phyloP scores from a whole-genome alignment of 2,329 filamentous ascomycete genomes.

The Claviceps citrina region DNA sequence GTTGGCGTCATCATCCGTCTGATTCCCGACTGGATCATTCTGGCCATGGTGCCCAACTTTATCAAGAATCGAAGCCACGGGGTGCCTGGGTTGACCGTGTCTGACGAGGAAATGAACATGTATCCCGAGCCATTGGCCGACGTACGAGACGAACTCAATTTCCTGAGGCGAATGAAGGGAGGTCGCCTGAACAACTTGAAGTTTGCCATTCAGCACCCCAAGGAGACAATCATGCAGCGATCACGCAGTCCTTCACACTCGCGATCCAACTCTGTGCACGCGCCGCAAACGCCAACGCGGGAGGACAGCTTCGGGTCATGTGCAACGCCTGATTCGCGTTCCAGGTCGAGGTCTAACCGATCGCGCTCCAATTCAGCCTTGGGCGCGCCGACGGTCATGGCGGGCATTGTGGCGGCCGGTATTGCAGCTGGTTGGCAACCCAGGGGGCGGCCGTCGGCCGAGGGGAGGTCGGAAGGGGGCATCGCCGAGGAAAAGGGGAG shows the following conservation, averaged over 20 bases:
- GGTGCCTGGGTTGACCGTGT: conserved; percentile 42
- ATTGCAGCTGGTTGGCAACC: conserved; percentile 67
- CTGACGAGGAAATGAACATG: conserved; percentile 49
- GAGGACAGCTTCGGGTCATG: conserved; percentile 36
- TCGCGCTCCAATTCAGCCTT: conserved; percentile 56
- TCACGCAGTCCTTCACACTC: conserved; percentile 49
- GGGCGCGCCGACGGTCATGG: conserved; percentile 64
- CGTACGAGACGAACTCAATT: conserved; percentile 65
- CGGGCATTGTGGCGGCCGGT: conserved; percentile 65
- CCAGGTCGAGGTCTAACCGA: conserved; percentile 50
- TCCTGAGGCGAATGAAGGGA: conserved; percentile 66
- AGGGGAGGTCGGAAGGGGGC: conserved; percentile 10
- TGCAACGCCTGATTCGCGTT: conserved; percentile 44
- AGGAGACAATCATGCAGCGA: conserved; percentile 48
- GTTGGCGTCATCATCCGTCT: conserved; percentile 68
- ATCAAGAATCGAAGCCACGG: conserved; percentile 33
- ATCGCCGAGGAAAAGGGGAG: conserved; percentile 7
- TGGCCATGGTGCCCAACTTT: conserved; percentile 35
- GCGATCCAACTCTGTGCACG: conserved; percentile 45
- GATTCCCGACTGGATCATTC: conserved; percentile 57
- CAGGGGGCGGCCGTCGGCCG: conserved; percentile 32
- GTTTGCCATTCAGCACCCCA: conserved; percentile 62
- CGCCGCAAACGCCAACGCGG: conserved; percentile 47
- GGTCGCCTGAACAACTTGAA: conserved; percentile 69
- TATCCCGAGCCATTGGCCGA: conserved; percentile 62